Evolutionary conservation across 108 stramenopile genomes (phyloP), one percentile per base, ranked within the genome.

Genomic region (Heterococcus sp.): DNA sequence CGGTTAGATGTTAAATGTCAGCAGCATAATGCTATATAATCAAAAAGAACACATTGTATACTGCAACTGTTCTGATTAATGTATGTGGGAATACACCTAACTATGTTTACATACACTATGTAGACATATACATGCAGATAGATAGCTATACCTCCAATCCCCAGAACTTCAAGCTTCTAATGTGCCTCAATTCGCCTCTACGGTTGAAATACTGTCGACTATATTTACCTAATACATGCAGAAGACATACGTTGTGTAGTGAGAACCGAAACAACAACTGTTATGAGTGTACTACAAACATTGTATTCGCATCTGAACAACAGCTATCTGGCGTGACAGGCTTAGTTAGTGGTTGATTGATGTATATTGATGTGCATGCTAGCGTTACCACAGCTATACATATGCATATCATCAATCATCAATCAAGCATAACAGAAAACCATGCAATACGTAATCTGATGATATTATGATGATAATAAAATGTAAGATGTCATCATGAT

Each of bases 101-200:
- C 46, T 58, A 21, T 58, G 21, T 58, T 8, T 8, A 21, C 21
- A 21, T 8, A 8, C 21, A 58, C 21, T 8, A 58, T 8, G 14
- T 58, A 21, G 14, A 14, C 46, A 21, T 21, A 58, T 21, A 58
- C 46, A 58, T 58, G 46, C 46, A 58, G 14, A 58, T 58, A 21
- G 21, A 14, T 21, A 58, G 8, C 14, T 58, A 8, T 21, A 58
- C 93, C 66, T 94, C 92, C 14, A 99, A 90, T 14, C 94, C 93
- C 98, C 98, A 99, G 76, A 92, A 97, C 75, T 97, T 96, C 11
- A 99, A 91, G 65, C 93, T 91, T 77, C 95, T 95, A 66, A 99
- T 99, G 88, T 97, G 94, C 78, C 94, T 93, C 75, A 99, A 76
- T 77, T 95, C 94, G 68, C 95, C 95, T 77, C 93, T 96, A 67